Conservation (phyloP, 768 basidiomycete genomes). For the Mycena capillaripes region DNA sequence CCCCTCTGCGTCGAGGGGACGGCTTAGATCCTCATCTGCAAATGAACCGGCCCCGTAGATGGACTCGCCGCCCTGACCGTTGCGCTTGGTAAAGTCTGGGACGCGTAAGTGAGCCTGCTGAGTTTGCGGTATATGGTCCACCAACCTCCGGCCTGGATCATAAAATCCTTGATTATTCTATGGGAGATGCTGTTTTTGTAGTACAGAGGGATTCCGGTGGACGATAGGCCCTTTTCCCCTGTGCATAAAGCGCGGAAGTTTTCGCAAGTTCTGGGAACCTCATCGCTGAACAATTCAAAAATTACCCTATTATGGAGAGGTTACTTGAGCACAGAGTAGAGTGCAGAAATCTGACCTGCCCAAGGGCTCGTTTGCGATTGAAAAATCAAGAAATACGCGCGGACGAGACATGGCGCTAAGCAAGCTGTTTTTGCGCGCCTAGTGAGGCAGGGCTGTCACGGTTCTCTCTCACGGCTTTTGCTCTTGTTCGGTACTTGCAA, state of each 20-base stretch:
- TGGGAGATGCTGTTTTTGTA: conserved; percentile 76
- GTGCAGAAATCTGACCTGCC: conserved; percentile 58
- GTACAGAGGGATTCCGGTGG: conserved; percentile 78
- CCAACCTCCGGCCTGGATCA: conserved; percentile 86
- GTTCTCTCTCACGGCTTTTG: conserved; percentile 29
- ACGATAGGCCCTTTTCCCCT: conserved; percentile 84
- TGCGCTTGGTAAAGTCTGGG: conserved; percentile 84
- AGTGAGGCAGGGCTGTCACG: no score
- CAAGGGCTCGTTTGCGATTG: conserved; percentile 59
- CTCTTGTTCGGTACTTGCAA: conserved; percentile 25
- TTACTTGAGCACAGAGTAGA: conserved; percentile 17
- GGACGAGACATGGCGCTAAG: conserved; percentile 62
- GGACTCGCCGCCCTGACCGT: conserved; percentile 86
- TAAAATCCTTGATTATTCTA: conserved; percentile 81
- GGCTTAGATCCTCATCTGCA: conserved; percentile 80
- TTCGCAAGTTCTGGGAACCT: conserved; percentile 47
- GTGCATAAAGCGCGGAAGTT: conserved; percentile 92
- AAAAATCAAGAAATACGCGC: conserved; percentile 80
- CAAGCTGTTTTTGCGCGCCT: no score
- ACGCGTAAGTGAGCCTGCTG: background rate
- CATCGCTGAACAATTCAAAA: conserved; percentile 83
- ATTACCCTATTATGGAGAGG: conserved; percentile 65
- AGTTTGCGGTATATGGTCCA: background rate
- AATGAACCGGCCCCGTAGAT: conserved; percentile 81
- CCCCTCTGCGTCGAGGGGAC: conserved; percentile 75